Evolutionary conservation across 179 eudicot genomes (phyloP).

Genomic region (Silene coronaria): DNA sequence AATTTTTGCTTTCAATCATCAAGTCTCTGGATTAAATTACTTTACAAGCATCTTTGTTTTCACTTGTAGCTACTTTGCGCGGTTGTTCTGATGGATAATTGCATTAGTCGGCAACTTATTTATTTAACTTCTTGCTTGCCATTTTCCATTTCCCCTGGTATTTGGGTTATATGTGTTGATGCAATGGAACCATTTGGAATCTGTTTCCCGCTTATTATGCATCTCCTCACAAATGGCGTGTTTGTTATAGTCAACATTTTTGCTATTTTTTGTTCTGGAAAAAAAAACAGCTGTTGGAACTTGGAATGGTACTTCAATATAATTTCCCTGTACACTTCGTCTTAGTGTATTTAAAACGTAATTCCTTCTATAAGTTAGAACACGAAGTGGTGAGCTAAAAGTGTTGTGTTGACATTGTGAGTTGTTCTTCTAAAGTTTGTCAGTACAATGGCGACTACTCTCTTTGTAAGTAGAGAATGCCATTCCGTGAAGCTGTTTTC

Average conservation of each 20-base stretch:
- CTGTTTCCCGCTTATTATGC: background rate
- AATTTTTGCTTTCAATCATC: background rate
- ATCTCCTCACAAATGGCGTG: background rate
- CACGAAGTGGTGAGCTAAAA: background rate
- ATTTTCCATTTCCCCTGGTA: background rate
- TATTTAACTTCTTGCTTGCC: background rate
- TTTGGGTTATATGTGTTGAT: background rate
- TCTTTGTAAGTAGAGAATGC: background rate
- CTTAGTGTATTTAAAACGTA: background rate
- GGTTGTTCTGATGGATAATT: background rate
- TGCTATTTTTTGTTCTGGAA: background rate
- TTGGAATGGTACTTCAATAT: background rate
- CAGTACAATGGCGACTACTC: background rate
- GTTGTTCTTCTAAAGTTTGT: background rate
- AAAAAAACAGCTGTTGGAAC: background rate
- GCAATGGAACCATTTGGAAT: background rate
- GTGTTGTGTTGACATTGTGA: background rate
- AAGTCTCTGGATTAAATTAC: background rate
- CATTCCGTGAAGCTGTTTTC: background rate
- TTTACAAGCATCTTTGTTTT: background rate
- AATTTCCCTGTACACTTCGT: background rate
- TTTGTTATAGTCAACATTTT: background rate
- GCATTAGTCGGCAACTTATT: background rate
- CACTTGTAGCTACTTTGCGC: background rate
- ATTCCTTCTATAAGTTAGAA: no score